phyloP scores from a whole-genome alignment of 495 filamentous ascomycete genomes.

The Penicillium silybi region DNA sequence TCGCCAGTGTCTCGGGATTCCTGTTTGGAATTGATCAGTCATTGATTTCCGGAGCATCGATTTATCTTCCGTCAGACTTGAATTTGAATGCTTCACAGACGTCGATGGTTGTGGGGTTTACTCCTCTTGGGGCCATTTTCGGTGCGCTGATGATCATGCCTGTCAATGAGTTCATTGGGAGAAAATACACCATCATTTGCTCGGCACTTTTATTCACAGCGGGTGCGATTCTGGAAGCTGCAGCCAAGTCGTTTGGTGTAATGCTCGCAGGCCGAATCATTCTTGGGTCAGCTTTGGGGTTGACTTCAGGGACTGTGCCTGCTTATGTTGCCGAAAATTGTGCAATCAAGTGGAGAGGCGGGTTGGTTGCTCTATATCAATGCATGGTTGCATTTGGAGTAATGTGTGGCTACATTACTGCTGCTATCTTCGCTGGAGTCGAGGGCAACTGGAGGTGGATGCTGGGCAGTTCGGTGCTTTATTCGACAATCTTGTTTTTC shows the following conservation, averaged over 20 bases:
- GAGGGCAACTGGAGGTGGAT: neutral
- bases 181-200: neutral
- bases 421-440: neutral
- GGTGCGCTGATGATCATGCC: neutral
- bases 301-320: neutral
- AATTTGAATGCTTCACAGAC: neutral
- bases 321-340: neutral
- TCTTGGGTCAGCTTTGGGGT: neutral
- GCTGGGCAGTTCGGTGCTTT: neutral
- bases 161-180: neutral
- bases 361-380: neutral
- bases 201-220: neutral
- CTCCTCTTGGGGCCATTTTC: neutral
- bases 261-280: neutral
- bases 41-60: neutral
- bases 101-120: slow-evolving; percentile 1
- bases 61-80: neutral
- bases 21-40: neutral
- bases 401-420: neutral
- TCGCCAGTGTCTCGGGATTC: neutral
- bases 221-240: neutral
- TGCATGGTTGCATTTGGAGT: neutral
- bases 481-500: neutral
- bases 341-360: neutral
- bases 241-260: neutral